phyloP scores from a whole-genome alignment of 768 basidiomycete genomes.

The Collybia mongolica region DNA sequence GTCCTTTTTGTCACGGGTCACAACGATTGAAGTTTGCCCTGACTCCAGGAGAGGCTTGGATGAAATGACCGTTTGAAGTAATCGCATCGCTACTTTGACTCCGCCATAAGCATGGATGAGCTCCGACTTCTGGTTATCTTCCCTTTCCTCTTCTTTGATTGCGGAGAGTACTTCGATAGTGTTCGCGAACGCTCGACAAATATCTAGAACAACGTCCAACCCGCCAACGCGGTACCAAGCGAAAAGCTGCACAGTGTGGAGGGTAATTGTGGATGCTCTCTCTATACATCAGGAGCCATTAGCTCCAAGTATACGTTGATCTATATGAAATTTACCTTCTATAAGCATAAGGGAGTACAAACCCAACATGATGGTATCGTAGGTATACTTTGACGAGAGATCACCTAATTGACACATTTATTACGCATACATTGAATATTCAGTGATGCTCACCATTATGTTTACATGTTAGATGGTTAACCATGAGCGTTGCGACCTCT shows the following conservation, averaged over 20 bases:
- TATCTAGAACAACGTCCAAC: conserved; percentile 59
- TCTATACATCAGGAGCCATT: conserved; percentile 42
- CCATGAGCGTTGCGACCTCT: conserved; percentile 69
- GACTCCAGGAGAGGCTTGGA: conserved; percentile 84
- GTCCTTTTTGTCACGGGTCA: conserved; percentile 76
- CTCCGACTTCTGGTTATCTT: conserved; percentile 57
- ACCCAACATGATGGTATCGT: conserved; percentile 47
- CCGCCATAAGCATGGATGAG: conserved; percentile 78
- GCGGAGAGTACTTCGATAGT: conserved; percentile 56
- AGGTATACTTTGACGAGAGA: conserved; percentile 37
- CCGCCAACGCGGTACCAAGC: conserved; percentile 75
- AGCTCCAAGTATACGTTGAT: conserved; percentile 7
- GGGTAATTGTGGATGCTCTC: conserved; percentile 64
- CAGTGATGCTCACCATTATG: conserved; percentile 45
- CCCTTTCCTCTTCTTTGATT: conserved; percentile 54
- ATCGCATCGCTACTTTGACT: conserved; percentile 76
- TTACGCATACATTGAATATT: neutral
- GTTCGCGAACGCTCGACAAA: conserved; percentile 52
- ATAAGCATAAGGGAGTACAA: conserved; percentile 44
- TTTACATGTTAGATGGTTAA: conserved; percentile 61
- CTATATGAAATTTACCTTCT: conserved; percentile 37
- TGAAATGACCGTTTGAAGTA: conserved; percentile 74
- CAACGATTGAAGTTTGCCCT: conserved; percentile 70
- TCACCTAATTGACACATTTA: conserved; percentile 18
- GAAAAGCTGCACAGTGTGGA: conserved; percentile 82